These are phyloP conservation scores for Kwoniella europaea DNA, from an alignment of 768 basidiomycete genomes.

Conservation along the genomic window DNA sequence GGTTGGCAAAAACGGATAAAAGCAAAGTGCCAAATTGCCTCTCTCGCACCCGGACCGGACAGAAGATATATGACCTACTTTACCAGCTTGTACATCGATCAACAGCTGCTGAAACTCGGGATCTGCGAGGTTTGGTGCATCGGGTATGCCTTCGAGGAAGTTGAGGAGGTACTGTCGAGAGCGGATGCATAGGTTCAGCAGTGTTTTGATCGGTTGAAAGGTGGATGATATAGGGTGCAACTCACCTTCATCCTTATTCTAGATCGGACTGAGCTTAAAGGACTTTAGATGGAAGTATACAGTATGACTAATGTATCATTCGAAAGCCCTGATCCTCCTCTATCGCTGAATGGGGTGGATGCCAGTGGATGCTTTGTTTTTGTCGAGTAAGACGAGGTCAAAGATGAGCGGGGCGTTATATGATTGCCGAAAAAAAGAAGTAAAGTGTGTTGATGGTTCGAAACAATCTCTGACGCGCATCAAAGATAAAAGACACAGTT, in stretches of 20 bases:
- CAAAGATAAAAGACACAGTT: background rate
- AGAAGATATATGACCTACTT: conserved; percentile 67
- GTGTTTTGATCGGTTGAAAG: background rate
- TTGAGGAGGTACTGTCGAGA: conserved; percentile 77
- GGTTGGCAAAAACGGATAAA: background rate
- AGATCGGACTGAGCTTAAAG: conserved; percentile 5
- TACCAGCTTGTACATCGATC: conserved; percentile 81
- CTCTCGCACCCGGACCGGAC: conserved; percentile 7
- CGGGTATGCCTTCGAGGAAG: conserved; percentile 78
- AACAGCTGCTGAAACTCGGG: conserved; percentile 80
- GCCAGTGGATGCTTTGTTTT: conserved; percentile 47
- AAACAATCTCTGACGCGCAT: conserved; percentile 18
- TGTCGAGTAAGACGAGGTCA: conserved; percentile 22
- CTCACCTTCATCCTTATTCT: conserved; percentile 46
- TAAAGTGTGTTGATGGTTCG: conserved; percentile 2
- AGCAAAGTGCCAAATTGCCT: conserved; percentile 10
- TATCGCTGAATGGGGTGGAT: background rate
- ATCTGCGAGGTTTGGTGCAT: conserved; percentile 67
- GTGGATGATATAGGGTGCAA: conserved; percentile 2
- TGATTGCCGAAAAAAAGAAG: conserved; percentile 2
- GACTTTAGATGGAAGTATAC: background rate
- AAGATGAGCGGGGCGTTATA: conserved; percentile 12
- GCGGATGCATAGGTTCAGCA: conserved; percentile 44
- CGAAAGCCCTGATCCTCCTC: conserved; percentile 29
- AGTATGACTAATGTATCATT: conserved; percentile 27